These are phyloP conservation scores for Tardiomyces depauwii DNA, from an alignment of 1,139 yeast genomes.

Conservation along the genomic window DNA sequence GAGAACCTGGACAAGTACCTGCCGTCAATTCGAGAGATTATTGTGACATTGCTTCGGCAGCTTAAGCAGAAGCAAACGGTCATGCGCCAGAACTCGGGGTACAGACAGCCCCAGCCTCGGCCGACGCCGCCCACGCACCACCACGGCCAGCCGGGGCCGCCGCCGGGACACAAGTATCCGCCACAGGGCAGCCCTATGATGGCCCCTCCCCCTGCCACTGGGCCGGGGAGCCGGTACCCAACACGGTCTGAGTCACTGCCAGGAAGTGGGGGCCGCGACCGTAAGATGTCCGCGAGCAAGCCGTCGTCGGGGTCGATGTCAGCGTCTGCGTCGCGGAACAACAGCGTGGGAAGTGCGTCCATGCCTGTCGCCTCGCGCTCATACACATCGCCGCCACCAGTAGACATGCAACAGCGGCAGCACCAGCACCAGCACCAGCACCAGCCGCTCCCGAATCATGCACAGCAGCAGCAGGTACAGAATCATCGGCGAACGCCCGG, in stretches of 20 bases:
- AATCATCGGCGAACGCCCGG: neutral
- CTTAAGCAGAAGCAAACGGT: slow-evolving; percentile 61
- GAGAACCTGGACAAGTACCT: slow-evolving; percentile 69
- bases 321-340: neutral
- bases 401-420: neutral
- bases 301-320: neutral
- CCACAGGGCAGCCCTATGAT: too few species aligned
- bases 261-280: neutral
- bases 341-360: neutral
- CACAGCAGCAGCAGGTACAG: neutral
- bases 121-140: neutral
- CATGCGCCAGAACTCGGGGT: slow-evolving; percentile 2
- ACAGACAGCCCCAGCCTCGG: neutral
- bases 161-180: neutral
- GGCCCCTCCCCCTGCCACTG: too few species aligned
- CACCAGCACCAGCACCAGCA: neutral
- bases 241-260: neutral
- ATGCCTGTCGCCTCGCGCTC: neutral
- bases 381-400: neutral
- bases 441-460: neutral
- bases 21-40: slow-evolving; percentile 79
- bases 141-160: neutral
- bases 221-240: neutral
- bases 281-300: neutral
- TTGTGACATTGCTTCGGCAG: slow-evolving; percentile 69